Percentiles rank a stretch among this genome's conserved stretches.
Evolutionary conservation across 805 yeast genomes (phyloP).

Genomic region (Starmera caribaea): DNA sequence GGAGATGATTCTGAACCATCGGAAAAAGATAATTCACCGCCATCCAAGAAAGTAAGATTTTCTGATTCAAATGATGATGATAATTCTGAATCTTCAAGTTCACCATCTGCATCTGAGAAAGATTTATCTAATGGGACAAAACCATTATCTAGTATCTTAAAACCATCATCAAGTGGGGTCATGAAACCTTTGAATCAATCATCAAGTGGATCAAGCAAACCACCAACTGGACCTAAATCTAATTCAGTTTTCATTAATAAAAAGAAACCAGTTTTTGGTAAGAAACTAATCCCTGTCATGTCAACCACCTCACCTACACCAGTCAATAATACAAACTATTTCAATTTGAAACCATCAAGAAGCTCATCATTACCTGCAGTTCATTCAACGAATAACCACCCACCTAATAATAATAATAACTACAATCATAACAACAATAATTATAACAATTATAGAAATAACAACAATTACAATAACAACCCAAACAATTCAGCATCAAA

Average conservation of each 20-base stretch:
- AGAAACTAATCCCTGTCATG: too few relatives aligned
- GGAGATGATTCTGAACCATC: not conserved
- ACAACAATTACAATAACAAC: not conserved
- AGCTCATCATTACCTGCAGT: too few relatives aligned
- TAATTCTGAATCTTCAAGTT: not conserved
- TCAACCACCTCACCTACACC: too few relatives aligned
- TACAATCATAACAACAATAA: too few relatives aligned
- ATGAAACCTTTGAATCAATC: constrained; percentile 12
- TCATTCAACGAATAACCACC: too few relatives aligned
- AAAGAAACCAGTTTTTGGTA: not conserved
- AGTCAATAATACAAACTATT: too few relatives aligned
- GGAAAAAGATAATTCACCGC: not conserved
- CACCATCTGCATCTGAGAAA: not conserved
- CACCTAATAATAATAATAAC: too few relatives aligned
- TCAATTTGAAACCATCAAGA: too few relatives aligned
- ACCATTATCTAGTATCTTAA: not conserved
- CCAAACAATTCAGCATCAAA: not conserved
- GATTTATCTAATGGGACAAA: not conserved
- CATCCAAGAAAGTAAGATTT: not conserved
- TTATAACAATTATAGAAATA: not conserved
- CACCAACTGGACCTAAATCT: not conserved
- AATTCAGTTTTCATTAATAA: not conserved
- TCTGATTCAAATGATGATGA: not conserved
- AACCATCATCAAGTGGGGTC: not conserved
- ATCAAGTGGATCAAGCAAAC: not conserved